These are phyloP conservation scores for Colletotrichum spinosum DNA, from an alignment of 2,329 filamentous ascomycete genomes.

Conservation along the genomic window DNA sequence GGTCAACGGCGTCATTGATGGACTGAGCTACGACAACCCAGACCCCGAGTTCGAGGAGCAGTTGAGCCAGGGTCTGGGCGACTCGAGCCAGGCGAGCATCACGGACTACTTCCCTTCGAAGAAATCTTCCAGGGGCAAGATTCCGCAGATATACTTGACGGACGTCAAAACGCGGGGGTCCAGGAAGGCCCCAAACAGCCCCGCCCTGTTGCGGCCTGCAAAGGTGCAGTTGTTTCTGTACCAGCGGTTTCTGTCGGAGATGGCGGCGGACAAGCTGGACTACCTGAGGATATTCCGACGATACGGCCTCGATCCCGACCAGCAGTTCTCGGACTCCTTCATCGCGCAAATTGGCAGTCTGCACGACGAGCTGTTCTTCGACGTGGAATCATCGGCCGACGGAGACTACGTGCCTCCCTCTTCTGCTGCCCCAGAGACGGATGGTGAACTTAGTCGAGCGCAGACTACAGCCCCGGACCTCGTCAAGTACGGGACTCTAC, in stretches of 20 bases:
- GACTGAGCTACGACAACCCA: constrained; percentile 82
- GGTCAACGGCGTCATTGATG: constrained; percentile 91
- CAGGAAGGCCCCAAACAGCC: constrained; percentile 71
- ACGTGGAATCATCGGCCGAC: constrained; percentile 47
- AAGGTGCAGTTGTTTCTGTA: constrained; percentile 92
- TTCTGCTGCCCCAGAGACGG: constrained; percentile 46
- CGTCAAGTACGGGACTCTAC: constrained; percentile 61
- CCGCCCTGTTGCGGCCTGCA: constrained; percentile 78
- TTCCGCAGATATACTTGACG: constrained; percentile 73
- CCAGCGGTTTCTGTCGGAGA: constrained; percentile 81
- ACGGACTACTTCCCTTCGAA: constrained; percentile 53
- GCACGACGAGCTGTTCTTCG: constrained; percentile 73
- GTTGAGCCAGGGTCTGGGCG: constrained; percentile 52
- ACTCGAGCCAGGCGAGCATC: constrained; percentile 51
- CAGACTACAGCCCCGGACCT: constrained; percentile 45
- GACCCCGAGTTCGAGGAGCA: constrained; percentile 76
- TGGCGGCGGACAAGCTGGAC: constrained; percentile 78
- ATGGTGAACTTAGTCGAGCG: constrained; percentile 16
- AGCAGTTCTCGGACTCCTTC: constrained; percentile 81
- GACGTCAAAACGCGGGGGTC: constrained; percentile 89
- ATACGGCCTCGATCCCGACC: constrained; percentile 75
- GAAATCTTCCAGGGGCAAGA: constrained; percentile 33
- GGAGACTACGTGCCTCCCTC: constrained; percentile 10
- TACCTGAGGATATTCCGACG: constrained; percentile 76
- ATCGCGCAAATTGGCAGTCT: constrained; percentile 78